phyloP scores from a whole-genome alignment of 2,329 filamentous ascomycete species.

The Plenodomus tracheiphilus region DNA sequence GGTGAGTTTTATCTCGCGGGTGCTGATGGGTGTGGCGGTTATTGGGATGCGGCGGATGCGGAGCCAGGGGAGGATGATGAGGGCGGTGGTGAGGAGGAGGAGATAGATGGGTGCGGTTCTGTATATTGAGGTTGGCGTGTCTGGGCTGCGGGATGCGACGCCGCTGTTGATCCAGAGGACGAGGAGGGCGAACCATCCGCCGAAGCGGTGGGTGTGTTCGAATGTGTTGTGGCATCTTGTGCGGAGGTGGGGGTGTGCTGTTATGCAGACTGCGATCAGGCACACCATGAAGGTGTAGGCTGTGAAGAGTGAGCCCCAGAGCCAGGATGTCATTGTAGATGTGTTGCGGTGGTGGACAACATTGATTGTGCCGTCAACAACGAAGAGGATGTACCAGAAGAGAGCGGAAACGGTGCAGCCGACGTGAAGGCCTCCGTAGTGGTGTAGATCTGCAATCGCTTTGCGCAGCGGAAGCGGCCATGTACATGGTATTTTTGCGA shows the following conservation, averaged over 20 bases:
- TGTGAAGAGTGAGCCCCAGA: constrained; percentile 22
- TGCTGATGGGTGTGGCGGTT: constrained; percentile 66
- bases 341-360: constrained; percentile 11
- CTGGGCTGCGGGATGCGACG: constrained; percentile 8
- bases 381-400: constrained; percentile 51
- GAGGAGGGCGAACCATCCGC: constrained; percentile 34
- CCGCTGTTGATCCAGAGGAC: constrained; percentile 33
- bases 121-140: constrained; percentile 5
- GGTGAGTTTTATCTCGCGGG: constrained; percentile 71
- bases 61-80: constrained; percentile 74
- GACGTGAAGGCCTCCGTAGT: constrained; percentile 41
- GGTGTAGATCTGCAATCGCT: constrained; percentile 32
- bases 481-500: constrained; percentile 31
- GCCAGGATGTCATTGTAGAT: constrained; percentile 14
- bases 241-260: constrained; percentile 30
- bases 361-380: constrained; percentile 32
- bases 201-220: constrained; percentile 41
- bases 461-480: constrained; percentile 30
- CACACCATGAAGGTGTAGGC: constrained; percentile 17
- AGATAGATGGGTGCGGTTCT: constrained; percentile 61
- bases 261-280: constrained; percentile 28
- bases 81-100: constrained; percentile 64
- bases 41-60: constrained; percentile 70
- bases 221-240: constrained; percentile 37
- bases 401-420: constrained; percentile 36